Percentiles rank a stretch among this genome's conserved stretches.
These are phyloP conservation scores for Saccharomycopsis sp. DNA, from an alignment of 805 yeast genomes.

Conservation along the genomic window DNA sequence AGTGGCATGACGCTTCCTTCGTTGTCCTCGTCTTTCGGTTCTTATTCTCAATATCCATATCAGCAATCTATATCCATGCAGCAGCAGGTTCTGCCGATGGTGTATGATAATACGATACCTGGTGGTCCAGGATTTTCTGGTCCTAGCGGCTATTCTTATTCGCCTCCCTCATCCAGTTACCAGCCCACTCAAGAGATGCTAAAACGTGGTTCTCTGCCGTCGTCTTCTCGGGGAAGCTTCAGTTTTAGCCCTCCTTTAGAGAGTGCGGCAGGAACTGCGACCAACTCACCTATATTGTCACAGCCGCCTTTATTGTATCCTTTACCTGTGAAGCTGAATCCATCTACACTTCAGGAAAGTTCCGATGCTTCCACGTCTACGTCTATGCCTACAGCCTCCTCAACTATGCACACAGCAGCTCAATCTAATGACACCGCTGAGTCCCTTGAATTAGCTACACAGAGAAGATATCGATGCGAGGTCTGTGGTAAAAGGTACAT, in stretches of 20 bases:
- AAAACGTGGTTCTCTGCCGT: not conserved
- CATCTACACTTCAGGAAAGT: too few relatives aligned
- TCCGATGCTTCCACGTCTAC: not conserved
- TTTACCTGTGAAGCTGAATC: not conserved
- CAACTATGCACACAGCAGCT: not conserved
- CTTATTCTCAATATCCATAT: not conserved
- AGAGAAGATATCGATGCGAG: slow-evolving; percentile 11
- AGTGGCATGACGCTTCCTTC: not conserved
- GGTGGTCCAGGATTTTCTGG: not conserved
- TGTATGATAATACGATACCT: not conserved
- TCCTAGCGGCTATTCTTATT: not conserved
- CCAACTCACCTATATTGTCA: not conserved
- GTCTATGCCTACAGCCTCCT: not conserved
- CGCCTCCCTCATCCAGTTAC: not conserved
- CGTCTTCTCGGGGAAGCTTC: not conserved
- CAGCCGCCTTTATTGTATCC: not conserved
- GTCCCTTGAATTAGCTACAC: not conserved
- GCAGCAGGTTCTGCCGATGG: not conserved
- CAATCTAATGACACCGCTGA: not conserved
- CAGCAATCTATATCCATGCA: not conserved
- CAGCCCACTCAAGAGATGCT: not conserved
- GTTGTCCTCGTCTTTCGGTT: not conserved
- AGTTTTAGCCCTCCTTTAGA: not conserved
- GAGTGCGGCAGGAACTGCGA: not conserved
- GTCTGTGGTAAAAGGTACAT: slow-evolving; percentile 17